phyloP scores from a whole-genome alignment of 2,329 filamentous ascomycete genomes.

The Neophaeococcomyces aloes region DNA sequence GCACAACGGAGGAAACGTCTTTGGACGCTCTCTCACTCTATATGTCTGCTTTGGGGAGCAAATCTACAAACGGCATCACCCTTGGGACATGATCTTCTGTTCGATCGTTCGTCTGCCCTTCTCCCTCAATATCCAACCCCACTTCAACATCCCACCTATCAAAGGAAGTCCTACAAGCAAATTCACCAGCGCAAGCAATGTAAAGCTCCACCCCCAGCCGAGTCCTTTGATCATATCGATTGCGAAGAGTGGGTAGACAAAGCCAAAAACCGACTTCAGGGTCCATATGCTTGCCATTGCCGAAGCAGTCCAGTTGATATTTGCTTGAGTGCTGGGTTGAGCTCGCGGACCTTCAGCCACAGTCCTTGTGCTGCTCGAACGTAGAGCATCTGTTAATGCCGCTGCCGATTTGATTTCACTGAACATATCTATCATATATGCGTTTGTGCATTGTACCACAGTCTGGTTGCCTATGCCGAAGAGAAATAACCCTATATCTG shows the following conservation, averaged over 20 bases:
- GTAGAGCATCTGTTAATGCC: neutral
- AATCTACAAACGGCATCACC: neutral
- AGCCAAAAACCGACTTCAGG: neutral
- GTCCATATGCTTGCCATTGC: slow-evolving; percentile 5
- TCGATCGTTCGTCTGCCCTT: neutral
- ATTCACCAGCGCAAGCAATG: slow-evolving; percentile 5
- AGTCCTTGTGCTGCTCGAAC: neutral
- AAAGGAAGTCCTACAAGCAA: neutral
- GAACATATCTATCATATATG: slow-evolving; percentile 14
- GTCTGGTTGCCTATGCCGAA: slow-evolving; percentile 8
- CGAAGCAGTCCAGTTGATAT: slow-evolving; percentile 7
- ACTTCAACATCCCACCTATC: neutral
- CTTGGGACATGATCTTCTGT: neutral
- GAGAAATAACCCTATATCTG: slow-evolving; percentile 20
- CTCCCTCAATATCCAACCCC: slow-evolving; percentile 1
- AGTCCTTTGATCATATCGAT: slow-evolving; percentile 2
- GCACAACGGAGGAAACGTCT: no score
- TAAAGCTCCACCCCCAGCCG: slow-evolving; percentile 5
- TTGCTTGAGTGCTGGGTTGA: neutral
- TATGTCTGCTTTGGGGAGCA: no score
- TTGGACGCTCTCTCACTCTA: no score
- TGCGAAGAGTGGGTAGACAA: slow-evolving; percentile 3
- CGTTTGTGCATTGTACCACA: slow-evolving; percentile 2
- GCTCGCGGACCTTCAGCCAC: neutral
- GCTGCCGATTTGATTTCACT: neutral